phyloP scores from a whole-genome alignment of 1,284 basidiomycete genomes.

The Waitea zeae region DNA sequence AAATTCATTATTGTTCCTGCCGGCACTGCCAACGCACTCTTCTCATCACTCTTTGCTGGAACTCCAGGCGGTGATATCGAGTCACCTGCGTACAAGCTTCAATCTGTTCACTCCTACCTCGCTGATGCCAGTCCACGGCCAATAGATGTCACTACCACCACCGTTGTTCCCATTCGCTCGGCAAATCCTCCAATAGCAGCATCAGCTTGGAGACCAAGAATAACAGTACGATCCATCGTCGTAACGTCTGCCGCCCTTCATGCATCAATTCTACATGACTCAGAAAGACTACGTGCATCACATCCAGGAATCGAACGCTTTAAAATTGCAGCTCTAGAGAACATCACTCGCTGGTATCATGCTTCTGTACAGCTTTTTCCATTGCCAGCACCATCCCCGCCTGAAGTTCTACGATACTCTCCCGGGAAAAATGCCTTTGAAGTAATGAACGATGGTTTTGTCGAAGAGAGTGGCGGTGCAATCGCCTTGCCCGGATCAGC shows the following conservation, averaged over 20 bases:
- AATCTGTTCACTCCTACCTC: constrained; percentile 33
- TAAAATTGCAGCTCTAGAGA: constrained; percentile 68
- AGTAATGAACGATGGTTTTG: no score
- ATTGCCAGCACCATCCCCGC: constrained; percentile 20
- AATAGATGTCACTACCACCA: constrained; percentile 33
- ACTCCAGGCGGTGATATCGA: neutral
- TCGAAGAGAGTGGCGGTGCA: no score
- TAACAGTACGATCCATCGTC: constrained; percentile 30
- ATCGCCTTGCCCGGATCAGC: no score
- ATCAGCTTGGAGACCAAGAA: neutral
- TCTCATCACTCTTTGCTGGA: constrained; percentile 39
- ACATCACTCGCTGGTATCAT: constrained; percentile 57
- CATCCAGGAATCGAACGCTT: constrained; percentile 74
- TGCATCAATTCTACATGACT: constrained; percentile 70
- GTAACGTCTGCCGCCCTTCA: constrained; percentile 76
- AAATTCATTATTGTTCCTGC: constrained; percentile 49
- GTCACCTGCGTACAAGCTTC: constrained; percentile 26
- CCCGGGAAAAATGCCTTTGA: constrained; percentile 28
- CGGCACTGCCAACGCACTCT: constrained; percentile 94
- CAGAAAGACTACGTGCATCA: constrained; percentile 51
- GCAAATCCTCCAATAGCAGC: constrained; percentile 10
- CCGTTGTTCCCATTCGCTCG: constrained; percentile 24
- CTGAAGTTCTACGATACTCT: constrained; percentile 29
- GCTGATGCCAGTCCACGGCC: constrained; percentile 16
- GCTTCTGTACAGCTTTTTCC: constrained; percentile 43